Base-by-base conservation (phyloP, 352 stramenopile species). In the Pythium apleroticum region DNA sequence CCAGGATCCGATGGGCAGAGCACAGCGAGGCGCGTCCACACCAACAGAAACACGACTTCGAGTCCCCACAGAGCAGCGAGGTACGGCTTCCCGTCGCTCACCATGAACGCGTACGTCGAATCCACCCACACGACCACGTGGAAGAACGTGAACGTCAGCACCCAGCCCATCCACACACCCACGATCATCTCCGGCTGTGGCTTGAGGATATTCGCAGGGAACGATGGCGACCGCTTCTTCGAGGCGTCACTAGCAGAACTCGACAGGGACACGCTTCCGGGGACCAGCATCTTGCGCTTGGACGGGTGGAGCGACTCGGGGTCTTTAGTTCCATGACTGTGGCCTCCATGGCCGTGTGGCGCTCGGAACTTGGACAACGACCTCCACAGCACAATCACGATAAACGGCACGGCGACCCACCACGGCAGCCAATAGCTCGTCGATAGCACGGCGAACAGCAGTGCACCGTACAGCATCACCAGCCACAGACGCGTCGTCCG, bases 151-250 rank as follows among this genome's bases (percentile, higher is more conserved):
- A 93, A 93, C n/a, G 85, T 65, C 56, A 73, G 25, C 14, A 93
- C 73, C 82, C 82, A 93, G 11, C 72, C 79, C 60, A 89, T 73
- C 84, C 84, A 93, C 52, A 93, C 85, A n/a, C 80, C 84, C 71
- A 93, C 89, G 3, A 83, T 75, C 22, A 82, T 76, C 71, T 93
- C 84, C 0, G 81, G 77, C 33, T 90, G 81, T 14, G 80, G 66
- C 45, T 78, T 80, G 3, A 71, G 55, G 5, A 90, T 56, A 20
- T 61, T 62, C 35, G 63, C 56, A 4, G 75, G 46, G 68, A 71
- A 65, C 10, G 35, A 33, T 11, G 63, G 11, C 12, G 6, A 10
- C 12, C 41, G 2, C 25, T 58, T 61, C n/a, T 33, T 52, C 41
- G 45, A 57, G 19, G 41, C 50, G 65, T 6, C 30, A 45, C 30